These are phyloP conservation scores for Nicotiana noctiflora DNA, from an alignment of 257 asterid genomes.

Conservation along the genomic window DNA sequence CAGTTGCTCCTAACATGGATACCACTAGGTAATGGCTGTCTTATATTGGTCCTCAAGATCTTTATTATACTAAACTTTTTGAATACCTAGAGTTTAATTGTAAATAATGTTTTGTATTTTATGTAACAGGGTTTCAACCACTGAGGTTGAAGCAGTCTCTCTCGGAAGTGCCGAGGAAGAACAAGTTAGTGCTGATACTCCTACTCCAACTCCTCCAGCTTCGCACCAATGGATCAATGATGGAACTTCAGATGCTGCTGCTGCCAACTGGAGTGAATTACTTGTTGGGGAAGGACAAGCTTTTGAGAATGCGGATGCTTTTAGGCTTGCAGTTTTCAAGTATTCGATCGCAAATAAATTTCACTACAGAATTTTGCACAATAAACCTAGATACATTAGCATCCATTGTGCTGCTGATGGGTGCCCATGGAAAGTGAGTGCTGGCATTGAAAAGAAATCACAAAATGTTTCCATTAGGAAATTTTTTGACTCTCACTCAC, in stretches of 20 bases:
- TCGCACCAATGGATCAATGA: neutral
- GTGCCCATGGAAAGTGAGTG: conserved; percentile 7
- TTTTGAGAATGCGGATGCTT: conserved; percentile 1
- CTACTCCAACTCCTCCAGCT: neutral
- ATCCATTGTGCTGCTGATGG: conserved; percentile 8
- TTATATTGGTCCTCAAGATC: neutral
- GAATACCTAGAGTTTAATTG: neutral
- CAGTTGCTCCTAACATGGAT: neutral
- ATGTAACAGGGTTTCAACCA: neutral
- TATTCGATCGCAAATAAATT: conserved; percentile 6
- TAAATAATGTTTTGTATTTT: neutral
- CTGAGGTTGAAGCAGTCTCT: conserved; percentile 6
- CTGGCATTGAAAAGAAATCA: conserved; percentile 6
- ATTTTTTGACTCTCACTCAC: conserved; percentile 5
- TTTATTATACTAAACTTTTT: neutral
- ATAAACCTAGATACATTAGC: conserved; percentile 13
- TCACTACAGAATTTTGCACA: conserved; percentile 4
- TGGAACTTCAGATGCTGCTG: conserved; percentile 9
- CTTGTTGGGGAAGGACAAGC: conserved; percentile 8
- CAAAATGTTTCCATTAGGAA: conserved; percentile 10
- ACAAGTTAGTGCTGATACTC: conserved; percentile 9
- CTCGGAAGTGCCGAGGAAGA: conserved; percentile 6
- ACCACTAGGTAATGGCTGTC: neutral
- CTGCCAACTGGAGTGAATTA: conserved; percentile 9
- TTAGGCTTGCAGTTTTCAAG: conserved; percentile 2